These are phyloP conservation scores for Nannizziopsis arthrosporioides DNA, from an alignment of 2,329 filamentous ascomycete genomes.

Conservation along the genomic window DNA sequence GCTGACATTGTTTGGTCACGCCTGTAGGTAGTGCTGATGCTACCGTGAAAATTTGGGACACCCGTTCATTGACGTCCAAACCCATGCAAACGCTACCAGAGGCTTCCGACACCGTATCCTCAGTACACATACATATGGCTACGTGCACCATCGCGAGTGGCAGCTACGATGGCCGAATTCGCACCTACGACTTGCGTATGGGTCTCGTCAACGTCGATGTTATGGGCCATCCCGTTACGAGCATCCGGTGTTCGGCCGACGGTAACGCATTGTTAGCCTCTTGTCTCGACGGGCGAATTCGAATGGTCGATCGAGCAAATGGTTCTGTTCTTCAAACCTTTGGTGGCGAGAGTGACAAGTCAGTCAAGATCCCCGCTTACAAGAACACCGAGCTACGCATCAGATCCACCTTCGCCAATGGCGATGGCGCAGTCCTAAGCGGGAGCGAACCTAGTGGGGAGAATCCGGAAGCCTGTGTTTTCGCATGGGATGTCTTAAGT, in stretches of 20 bases:
- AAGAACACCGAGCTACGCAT: constrained; percentile 62
- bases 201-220: constrained; percentile 61
- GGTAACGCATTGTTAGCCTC: constrained; percentile 64
- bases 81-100: constrained; percentile 34
- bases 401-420: constrained; percentile 60
- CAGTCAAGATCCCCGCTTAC: constrained; percentile 22
- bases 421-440: constrained; percentile 65
- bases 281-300: constrained; percentile 61
- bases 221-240: constrained; percentile 58
- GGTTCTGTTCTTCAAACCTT: constrained; percentile 67
- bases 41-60: constrained; percentile 34
- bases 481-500: constrained; percentile 71
- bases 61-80: constrained; percentile 31
- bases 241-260: constrained; percentile 57
- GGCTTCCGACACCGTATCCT: constrained; percentile 33
- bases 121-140: constrained; percentile 29
- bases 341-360: constrained; percentile 29
- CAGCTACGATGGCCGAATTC: constrained; percentile 72
- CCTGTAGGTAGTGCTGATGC: constrained; percentile 33
- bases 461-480: constrained; percentile 24
- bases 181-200: constrained; percentile 71
- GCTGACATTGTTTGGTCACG: neutral
- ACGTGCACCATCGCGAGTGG: constrained; percentile 51
- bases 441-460: constrained; percentile 44
- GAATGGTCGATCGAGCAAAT: constrained; percentile 67